Evolutionary conservation across 345 rosid species (phyloP).

Genomic region (Mallotus nudiflorus): DNA sequence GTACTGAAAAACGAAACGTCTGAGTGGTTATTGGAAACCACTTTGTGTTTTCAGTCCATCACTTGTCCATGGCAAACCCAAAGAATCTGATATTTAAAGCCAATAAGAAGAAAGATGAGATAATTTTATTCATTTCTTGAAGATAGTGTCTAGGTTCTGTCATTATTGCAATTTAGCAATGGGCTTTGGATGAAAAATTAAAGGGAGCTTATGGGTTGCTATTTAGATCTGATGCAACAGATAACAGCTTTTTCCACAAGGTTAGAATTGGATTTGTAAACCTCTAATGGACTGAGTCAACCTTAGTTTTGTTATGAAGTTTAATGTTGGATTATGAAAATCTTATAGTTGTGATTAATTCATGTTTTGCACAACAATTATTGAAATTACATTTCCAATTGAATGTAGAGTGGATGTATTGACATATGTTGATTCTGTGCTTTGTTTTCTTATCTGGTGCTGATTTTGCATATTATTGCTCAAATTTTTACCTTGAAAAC

Average conservation of each 20-base stretch:
- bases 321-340: constrained; percentile 5
- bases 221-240: constrained; percentile 6
- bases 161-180: not conserved
- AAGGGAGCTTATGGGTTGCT: not conserved
- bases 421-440: not conserved
- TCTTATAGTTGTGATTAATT: not conserved
- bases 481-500: not conserved
- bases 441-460: not conserved
- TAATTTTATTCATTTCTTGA: not conserved
- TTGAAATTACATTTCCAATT: not conserved
- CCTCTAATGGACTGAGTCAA: not conserved
- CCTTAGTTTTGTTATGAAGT: not conserved
- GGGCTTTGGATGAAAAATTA: not conserved
- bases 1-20: not conserved
- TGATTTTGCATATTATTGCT: not conserved
- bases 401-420: not conserved
- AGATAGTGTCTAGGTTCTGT: not conserved
- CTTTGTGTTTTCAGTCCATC: not conserved
- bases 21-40: not conserved
- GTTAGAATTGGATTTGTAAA: not conserved
- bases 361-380: too few species aligned
- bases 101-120: not conserved
- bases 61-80: not conserved
- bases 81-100: not conserved
- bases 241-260: not conserved